Percentiles rank a stretch among this genome's conserved stretches.
These are phyloP conservation scores for Beauveria pseudobassiana DNA, from an alignment of 2,329 filamentous ascomycete species.

Conservation along the genomic window DNA sequence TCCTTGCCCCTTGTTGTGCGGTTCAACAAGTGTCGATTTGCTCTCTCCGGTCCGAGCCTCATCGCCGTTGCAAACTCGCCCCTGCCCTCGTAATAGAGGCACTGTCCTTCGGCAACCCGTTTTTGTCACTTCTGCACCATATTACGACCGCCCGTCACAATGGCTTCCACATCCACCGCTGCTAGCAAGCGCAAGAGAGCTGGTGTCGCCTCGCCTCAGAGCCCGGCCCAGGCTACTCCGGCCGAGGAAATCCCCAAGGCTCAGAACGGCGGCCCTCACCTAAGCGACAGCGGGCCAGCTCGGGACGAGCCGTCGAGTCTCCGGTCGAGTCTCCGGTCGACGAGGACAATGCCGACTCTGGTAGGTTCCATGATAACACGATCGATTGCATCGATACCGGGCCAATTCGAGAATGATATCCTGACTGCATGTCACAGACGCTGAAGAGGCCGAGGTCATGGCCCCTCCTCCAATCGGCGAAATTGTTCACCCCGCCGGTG, in stretches of 20 bases:
- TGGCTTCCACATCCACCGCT: conserved; percentile 52
- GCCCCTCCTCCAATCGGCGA: conserved; percentile 69
- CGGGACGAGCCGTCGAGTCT: conserved; percentile 35
- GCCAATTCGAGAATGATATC: conserved; percentile 51
- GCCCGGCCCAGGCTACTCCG: conserved; percentile 61
- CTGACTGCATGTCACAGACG: conserved; percentile 22
- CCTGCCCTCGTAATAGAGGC: neutral
- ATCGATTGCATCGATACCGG: conserved; percentile 45
- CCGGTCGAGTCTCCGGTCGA: conserved; percentile 26
- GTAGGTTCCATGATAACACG: conserved; percentile 41
- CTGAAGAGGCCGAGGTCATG: conserved; percentile 44
- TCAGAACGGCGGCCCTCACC: conserved; percentile 51
- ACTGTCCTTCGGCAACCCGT: neutral
- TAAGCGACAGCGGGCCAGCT: conserved; percentile 72
- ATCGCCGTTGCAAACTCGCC: neutral
- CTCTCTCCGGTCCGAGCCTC: neutral
- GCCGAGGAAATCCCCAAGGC: conserved; percentile 67
- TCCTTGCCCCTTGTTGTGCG: neutral
- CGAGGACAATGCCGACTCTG: conserved; percentile 48
- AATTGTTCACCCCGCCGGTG: conserved; percentile 67
- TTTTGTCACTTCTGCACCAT: neutral
- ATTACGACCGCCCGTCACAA: conserved; percentile 24
- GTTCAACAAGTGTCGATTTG: neutral
- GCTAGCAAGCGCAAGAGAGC: conserved; percentile 76
- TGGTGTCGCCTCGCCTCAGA: conserved; percentile 45